A percentile compares a stretch with the other conserved stretches of the same genome.
phyloP scores from a whole-genome alignment of 2,329 filamentous ascomycete genomes.

The Aspergillus sp. region DNA sequence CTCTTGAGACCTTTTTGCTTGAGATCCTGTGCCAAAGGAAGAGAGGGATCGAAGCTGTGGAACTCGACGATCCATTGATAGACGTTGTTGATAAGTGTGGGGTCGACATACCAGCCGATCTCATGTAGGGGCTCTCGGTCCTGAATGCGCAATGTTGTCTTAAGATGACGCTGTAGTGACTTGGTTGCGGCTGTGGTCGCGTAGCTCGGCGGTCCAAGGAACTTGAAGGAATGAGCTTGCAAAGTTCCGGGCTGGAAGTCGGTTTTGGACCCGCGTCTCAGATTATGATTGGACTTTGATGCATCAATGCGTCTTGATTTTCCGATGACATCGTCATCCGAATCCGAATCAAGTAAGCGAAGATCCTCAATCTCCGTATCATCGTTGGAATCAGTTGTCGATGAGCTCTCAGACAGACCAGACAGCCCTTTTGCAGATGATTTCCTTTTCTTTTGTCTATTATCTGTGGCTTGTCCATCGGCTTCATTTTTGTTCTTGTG shows the following conservation, averaged over 20 bases:
- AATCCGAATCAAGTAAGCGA: slow-evolving; percentile 42
- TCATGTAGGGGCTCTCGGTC: slow-evolving; percentile 60
- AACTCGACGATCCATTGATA: slow-evolving; percentile 93
- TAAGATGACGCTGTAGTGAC: slow-evolving; percentile 66
- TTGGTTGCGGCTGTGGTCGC: slow-evolving; percentile 64
- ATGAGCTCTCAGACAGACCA: not conserved
- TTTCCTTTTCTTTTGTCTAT: not conserved
- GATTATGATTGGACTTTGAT: slow-evolving; percentile 1
- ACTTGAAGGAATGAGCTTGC: slow-evolving; percentile 62
- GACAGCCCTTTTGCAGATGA: not conserved
- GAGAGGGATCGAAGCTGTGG: slow-evolving; percentile 71
- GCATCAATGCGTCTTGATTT: not conserved
- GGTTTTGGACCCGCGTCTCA: slow-evolving; percentile 39
- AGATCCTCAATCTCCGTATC: slow-evolving; percentile 54
- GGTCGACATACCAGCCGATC: slow-evolving; percentile 82
- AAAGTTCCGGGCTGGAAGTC: slow-evolving; percentile 70
- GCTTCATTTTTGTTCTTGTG: slow-evolving; percentile 9
- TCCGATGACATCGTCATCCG: slow-evolving; percentile 22
- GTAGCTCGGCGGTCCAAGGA: slow-evolving; percentile 67
- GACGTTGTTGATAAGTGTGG: slow-evolving; percentile 66
- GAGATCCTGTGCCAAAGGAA: slow-evolving; percentile 77
- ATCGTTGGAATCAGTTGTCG: slow-evolving; percentile 48
- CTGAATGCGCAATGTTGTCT: slow-evolving; percentile 66
- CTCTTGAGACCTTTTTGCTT: slow-evolving; percentile 61
- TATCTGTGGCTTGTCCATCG: not conserved